These are phyloP conservation scores for Gonium pectorale DNA, from an alignment of 139 green algal genomes.

Conservation along the genomic window DNA sequence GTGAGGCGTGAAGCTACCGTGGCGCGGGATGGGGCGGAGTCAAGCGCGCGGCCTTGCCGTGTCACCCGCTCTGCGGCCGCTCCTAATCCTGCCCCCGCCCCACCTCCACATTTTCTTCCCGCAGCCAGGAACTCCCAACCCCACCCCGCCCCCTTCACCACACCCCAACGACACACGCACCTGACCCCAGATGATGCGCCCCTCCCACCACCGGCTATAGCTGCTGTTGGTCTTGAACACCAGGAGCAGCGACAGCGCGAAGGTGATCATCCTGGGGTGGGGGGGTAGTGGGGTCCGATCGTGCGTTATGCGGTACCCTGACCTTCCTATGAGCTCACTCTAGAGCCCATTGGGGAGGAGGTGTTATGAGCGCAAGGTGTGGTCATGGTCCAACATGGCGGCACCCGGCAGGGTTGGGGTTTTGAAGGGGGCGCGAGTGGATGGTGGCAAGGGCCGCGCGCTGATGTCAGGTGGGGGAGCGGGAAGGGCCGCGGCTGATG, in stretches of 20 bases:
- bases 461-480: not conserved
- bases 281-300: not conserved
- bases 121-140: too few relatives aligned
- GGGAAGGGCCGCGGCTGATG: constrained; percentile 3
- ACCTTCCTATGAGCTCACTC: not conserved
- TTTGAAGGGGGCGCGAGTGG: not conserved
- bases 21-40: too few relatives aligned
- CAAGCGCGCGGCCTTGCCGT: too few relatives aligned
- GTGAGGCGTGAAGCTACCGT: too few relatives aligned
- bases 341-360: not conserved
- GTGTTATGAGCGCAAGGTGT: not conserved
- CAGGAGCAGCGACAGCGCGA: constrained; percentile 69
- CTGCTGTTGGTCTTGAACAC: constrained; percentile 72
- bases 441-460: not conserved
- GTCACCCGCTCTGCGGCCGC: too few relatives aligned
- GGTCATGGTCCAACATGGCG: not conserved
- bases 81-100: too few relatives aligned
- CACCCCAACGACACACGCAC: too few relatives aligned
- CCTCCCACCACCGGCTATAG: constrained; percentile 71
- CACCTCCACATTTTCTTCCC: too few relatives aligned
- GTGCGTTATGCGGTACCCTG: not conserved
- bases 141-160: too few relatives aligned
- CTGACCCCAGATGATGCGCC: constrained; percentile 60
- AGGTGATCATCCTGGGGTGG: constrained; percentile 54
- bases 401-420: not conserved